phyloP scores from a whole-genome alignment of 2,329 filamentous ascomycete species.

The Clonostachys rosea region DNA sequence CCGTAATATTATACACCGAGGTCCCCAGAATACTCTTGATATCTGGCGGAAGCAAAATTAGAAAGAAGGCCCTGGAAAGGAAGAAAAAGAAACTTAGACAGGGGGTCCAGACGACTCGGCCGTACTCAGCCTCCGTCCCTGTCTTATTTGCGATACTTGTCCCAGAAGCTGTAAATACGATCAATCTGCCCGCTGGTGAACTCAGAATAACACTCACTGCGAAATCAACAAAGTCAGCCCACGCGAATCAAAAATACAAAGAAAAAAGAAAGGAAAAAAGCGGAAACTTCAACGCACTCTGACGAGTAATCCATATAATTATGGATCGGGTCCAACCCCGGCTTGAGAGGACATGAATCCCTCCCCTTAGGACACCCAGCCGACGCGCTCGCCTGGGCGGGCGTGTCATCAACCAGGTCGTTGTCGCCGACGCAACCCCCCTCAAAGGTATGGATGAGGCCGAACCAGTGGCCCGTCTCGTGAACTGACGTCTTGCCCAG shows the following conservation, averaged over 20 bases:
- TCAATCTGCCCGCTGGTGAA: slow-evolving; percentile 35
- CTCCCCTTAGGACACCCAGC: slow-evolving; percentile 28
- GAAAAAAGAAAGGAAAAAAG: not conserved
- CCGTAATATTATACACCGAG: too few species aligned
- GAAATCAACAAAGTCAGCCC: not conserved
- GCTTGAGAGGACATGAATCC: slow-evolving; percentile 22
- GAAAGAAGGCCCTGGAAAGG: too few species aligned
- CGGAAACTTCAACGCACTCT: slow-evolving; percentile 24
- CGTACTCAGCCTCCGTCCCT: too few species aligned
- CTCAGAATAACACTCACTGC: slow-evolving; percentile 34
- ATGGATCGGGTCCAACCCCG: slow-evolving; percentile 26
- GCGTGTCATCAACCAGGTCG: slow-evolving; percentile 34
- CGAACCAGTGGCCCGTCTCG: slow-evolving; percentile 44
- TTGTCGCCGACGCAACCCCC: slow-evolving; percentile 27
- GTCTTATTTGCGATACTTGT: slow-evolving; percentile 21
- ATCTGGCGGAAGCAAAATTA: too few species aligned
- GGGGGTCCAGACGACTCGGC: too few species aligned
- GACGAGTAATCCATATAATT: slow-evolving; percentile 35
- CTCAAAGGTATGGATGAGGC: slow-evolving; percentile 42
- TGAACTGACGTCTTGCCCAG: slow-evolving; percentile 26
- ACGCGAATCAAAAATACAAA: not conserved
- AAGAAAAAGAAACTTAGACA: too few species aligned
- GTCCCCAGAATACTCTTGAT: too few species aligned
- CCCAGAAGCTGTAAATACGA: slow-evolving; percentile 33
- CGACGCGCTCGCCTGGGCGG: slow-evolving; percentile 22